Base-by-base conservation (phyloP, 2,329 filamentous ascomycete species). In the Davidsoniella eucalypti region DNA sequence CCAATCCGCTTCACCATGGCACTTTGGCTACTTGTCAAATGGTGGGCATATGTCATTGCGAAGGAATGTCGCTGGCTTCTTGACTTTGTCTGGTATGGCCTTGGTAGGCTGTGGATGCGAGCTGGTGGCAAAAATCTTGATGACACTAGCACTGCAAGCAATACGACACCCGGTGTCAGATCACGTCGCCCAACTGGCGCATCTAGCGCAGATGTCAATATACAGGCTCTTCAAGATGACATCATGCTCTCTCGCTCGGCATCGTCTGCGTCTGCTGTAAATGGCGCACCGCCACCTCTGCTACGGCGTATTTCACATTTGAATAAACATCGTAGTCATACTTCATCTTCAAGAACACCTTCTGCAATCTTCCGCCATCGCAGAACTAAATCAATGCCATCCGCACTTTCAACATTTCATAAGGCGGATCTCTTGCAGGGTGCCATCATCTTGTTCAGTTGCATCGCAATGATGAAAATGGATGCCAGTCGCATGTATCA, bases 401-500 rank as follows among this genome's bases (percentile, higher is more conserved):
- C 92, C 0, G 80, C 78, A 38, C 69, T 98, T 18, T 81, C 86
- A 4, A 82, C 86, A 0, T 87, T 86, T 55, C 85, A 98, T 68
- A 98, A 98, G 64, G 92, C 92, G 8, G 92, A 98, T 64, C 76
- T 98, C 10, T 71, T 98, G 2, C 93, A 94, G 63, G 92, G 92
- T 0, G 70, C 87, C 17, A 75, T 98, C 52, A 90, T 98, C 54
- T 75, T 95, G 45, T 80, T 77, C 59, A 95, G 87, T 60, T 94
- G 86, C 58, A 69, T 83, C 47, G 78, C 90, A 12, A 70, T 98
- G 47, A 90, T 94, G 80, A 81, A 78, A 21, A 82, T 98, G 43
- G 93, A 98, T 62, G 92, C 92, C 5, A 95, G 88, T 61, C 79
- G 88, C 47, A 95, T 96, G 86, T 98, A 98, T 61, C 92, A 98